Base-by-base conservation (phyloP, 23 red algal genomes). In the Pyropia yezoensis region DNA sequence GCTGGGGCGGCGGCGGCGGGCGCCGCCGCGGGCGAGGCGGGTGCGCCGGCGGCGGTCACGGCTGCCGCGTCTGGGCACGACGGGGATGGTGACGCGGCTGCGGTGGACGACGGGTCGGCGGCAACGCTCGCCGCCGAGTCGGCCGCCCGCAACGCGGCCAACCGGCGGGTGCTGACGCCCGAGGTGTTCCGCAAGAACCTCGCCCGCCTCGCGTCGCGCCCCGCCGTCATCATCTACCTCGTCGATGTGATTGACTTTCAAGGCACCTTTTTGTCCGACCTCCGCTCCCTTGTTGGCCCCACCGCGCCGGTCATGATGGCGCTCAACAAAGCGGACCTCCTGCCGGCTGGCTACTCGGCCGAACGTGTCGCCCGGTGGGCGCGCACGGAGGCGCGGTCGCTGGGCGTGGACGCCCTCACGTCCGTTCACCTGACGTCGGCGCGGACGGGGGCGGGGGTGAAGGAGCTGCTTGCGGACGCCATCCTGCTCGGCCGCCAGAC, bases 171-270 rank as follows among this genome's bases (percentile, higher is more conserved):
- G 52, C 61, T 95, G 30, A 76, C 83, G 11, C 90, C 90, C 8
- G 69, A 53, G 20, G 73, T 61, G 39, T 95, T 88, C 76, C 82
- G 83, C 25, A 54, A 71, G 59, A 83, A 52, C 28, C 57, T 95
- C 52, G 69, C 66, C 19, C 51, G 33, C 7, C 49, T 95, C 13
- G 51, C 56, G 25, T 56, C 34, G 20, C 56, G 59, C 27, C 76
- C 70, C 65, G 24, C 65, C 23, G 83, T 87, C 58, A 76, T 98
- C 32, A 78, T 98, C 33, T 98, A 85, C 59, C 71, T 98, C 49
- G 75, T 98, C 18, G 94, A 98, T 56, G 83, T 98, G 17, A 83
- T 98, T 50, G 94, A 98, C 63, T 90, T 98, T 67, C 73, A 80
- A 30, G 86, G 79, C 30, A 82, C 80, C 23, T 87, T 91, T 47